Base-by-base conservation (phyloP, 140 eudicot genomes). In the Ambrosia hybrid region DNA sequence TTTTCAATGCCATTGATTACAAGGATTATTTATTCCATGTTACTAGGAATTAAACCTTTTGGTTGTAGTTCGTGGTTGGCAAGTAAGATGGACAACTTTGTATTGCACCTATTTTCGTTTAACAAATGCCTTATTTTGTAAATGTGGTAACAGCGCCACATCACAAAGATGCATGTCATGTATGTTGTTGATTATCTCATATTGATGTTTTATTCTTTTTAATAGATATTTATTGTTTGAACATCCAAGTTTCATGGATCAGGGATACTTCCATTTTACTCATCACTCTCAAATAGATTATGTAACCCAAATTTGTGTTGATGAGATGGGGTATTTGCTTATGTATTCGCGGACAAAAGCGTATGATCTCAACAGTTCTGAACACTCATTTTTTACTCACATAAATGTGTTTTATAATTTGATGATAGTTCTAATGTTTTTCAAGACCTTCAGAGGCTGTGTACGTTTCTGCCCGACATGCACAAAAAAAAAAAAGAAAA, bases 1-100 rank as follows among this genome's bases (percentile, higher is more conserved):
- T 57, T 61, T 68, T 78, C 67, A 73, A 66, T 65, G 85, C 85
- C 73, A 76, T 71, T 66, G 37, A 37, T 73, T 73, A 58, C 49
- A 58, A 73, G 72, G 7, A 38, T 30, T 57, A 65, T 9, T 9
- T 17, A 13, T 67, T 39, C n/a, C 17, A 53, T 71, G 43, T 64
- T 43, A 33, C 57, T 58, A 37, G 61, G 6, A 67, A n/a, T n/a
- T n/a, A n/a, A 48, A 57, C 56, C 5, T 38, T 59, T 49, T 4
- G 8, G 57, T 17, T 11, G 16, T 79, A 55, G 79, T 73, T 72
- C 12, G 6, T 57, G 34, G 34, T 30, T 10, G 36, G 65, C 56
- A 78, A 66, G 83, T 66, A 72, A 16, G 26, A 65, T 72, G 68
- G 15, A 55, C 64, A 49, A 71, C 46, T 1, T 57, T 57, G 46